These are phyloP conservation scores for Tricholoma saponaceum DNA, from an alignment of 768 basidiomycete species.

Conservation along the genomic window DNA sequence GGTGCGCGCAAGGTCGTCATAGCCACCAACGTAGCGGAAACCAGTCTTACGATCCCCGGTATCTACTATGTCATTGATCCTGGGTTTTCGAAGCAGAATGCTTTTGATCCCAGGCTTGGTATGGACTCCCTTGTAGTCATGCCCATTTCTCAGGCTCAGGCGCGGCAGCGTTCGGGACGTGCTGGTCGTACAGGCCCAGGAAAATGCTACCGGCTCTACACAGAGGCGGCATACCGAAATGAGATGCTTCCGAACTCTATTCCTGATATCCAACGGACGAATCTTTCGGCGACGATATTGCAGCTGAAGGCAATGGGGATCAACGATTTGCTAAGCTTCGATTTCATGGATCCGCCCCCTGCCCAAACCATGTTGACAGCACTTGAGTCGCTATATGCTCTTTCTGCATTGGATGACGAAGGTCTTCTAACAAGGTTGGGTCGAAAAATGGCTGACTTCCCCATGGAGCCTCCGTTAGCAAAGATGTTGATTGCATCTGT, in stretches of 20 bases:
- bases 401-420: slow-evolving; percentile 96
- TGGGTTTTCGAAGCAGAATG: slow-evolving; percentile 98
- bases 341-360: slow-evolving; percentile 99
- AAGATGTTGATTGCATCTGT: slow-evolving; percentile 99
- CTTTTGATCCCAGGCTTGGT: slow-evolving; percentile 93
- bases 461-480: slow-evolving; percentile 92
- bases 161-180: slow-evolving; percentile 91
- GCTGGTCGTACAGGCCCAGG: slow-evolving; percentile 98
- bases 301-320: slow-evolving; percentile 99
- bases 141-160: slow-evolving; percentile 98
- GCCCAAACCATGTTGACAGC: slow-evolving; percentile 97
- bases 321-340: slow-evolving; percentile 95
- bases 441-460: slow-evolving; percentile 99
- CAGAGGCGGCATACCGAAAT: slow-evolving; percentile 96
- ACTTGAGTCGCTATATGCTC: slow-evolving; percentile 87
- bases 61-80: slow-evolving; percentile 99
- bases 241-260: slow-evolving; percentile 98
- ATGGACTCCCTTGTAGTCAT: slow-evolving; percentile 99
- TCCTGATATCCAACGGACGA: slow-evolving; percentile 96
- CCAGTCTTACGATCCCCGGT: slow-evolving; percentile 95
- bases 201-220: slow-evolving; percentile 97
- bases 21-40: slow-evolving; percentile 99
- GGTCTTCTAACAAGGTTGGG: slow-evolving; percentile 91
- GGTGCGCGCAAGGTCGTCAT: slow-evolving; percentile 99
- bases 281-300: slow-evolving; percentile 87